Percentiles rank a stretch among this genome's conserved stretches.
These are phyloP conservation scores for Thielaviopsis euricoi DNA, from an alignment of 2,329 filamentous ascomycete genomes.

Conservation along the genomic window DNA sequence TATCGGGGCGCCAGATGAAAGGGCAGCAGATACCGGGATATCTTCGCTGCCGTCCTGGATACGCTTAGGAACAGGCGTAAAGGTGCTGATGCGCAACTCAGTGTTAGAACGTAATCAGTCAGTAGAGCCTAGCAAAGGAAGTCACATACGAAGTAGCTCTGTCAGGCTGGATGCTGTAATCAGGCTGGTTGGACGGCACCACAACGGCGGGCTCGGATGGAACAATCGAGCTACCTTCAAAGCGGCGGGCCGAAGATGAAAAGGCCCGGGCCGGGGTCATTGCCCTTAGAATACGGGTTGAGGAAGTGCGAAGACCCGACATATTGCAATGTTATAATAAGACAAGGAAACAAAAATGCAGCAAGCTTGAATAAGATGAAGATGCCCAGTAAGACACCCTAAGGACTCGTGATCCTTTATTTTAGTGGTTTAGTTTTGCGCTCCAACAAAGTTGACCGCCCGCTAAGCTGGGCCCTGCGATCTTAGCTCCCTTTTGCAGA, in stretches of 20 bases:
- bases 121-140: background rate
- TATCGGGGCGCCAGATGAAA: conserved; percentile 79
- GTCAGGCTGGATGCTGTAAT: conserved; percentile 68
- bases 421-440: background rate
- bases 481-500: background rate
- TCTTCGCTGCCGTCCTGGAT: conserved; percentile 86
- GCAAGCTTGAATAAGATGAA: background rate
- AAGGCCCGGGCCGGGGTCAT: conserved; percentile 17
- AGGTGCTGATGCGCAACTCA: conserved; percentile 42
- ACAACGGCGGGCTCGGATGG: conserved; percentile 23
- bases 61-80: conserved; percentile 76
- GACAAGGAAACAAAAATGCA: background rate
- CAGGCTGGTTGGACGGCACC: conserved; percentile 47
- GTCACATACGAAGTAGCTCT: conserved; percentile 68
- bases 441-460: background rate
- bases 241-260: conserved; percentile 28
- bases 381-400: background rate
- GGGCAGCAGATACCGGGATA: conserved; percentile 59
- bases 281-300: background rate
- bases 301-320: conserved; percentile 3
- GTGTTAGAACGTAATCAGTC: background rate
- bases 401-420: conserved; percentile 5
- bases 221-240: conserved; percentile 34
- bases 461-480: background rate
- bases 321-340: background rate